A percentile compares a stretch with the other conserved stretches of the same genome.
Conservation (phyloP, 1,284 basidiomycete genomes). For the Malassezia sp. region DNA sequence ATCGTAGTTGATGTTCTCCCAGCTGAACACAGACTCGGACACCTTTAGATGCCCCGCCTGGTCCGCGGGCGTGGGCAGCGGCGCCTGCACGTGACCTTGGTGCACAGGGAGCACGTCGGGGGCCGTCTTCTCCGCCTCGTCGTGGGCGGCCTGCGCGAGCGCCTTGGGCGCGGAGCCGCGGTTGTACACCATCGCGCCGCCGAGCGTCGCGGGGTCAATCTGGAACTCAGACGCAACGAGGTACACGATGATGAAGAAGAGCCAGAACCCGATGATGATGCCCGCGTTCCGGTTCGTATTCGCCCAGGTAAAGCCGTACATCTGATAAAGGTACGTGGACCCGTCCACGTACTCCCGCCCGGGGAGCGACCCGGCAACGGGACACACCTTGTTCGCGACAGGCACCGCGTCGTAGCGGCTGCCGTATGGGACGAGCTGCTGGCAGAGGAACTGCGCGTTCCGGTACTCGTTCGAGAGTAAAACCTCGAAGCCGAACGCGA, state of each 20-base stretch:
- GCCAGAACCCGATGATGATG: conserved; percentile 32
- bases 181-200: conserved; percentile 32
- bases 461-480: conserved; percentile 39
- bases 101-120: not conserved
- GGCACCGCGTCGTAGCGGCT: conserved; percentile 6
- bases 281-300: conserved; percentile 26
- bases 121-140: not conserved
- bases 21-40: conserved; percentile 27
- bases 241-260: conserved; percentile 27
- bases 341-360: conserved; percentile 25
- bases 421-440: conserved; percentile 20
- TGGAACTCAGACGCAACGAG: conserved; percentile 27
- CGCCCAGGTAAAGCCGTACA: conserved; percentile 23
- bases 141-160: not conserved
- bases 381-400: conserved; percentile 28
- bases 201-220: conserved; percentile 27
- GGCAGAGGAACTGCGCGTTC: conserved; percentile 21
- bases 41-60: conserved; percentile 15
- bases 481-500: conserved; percentile 34
- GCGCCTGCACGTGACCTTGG: not conserved
- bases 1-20: conserved; percentile 32
- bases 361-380: conserved; percentile 23
- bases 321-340: conserved; percentile 17
- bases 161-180: conserved; percentile 15
- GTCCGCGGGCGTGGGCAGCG: not conserved